Evolutionary conservation across 2,329 filamentous ascomycete genomes (phyloP), one percentile per base, ranked within the genome.

Genomic region (Fusarium torreyae): DNA sequence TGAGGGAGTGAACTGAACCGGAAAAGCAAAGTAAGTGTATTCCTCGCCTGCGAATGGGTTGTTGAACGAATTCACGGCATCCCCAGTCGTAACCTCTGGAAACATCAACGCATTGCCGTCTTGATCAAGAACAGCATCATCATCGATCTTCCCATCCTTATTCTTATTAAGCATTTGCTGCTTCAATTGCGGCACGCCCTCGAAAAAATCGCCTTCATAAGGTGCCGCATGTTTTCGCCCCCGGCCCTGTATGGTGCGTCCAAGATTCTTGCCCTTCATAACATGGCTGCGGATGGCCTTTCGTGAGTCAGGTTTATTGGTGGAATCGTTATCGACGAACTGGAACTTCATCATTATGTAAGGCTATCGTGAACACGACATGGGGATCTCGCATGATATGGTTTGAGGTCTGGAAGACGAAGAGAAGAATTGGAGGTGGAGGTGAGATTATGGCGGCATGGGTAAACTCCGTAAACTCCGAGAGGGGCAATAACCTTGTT

Each of bases 201-300:
- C 38, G 9, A 46, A 59, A 7, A 34, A 45, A 10, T 26, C 13
- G 9, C 22, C 24, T 4, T 46, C 11, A 17, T 43, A 26, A 7
- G 28, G 15, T 20, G 44, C 34, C 17, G 68, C 70, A 46, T 73
- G 60, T 45, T 57, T 72, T 34, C 63, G 63, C 2, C 69, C 70
- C 17, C 70, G 68, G 2, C 66, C 66, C 20, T 57, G 49, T 24
- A 73, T 69, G 28, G 33, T 72, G 9, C 58, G 70, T 2, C 70
- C 70, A 18, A 64, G 28, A 39, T 73, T 73, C 46, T 64, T 72
- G 24, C 69, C 69, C 51, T 71, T 72, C 69, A 73, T 73, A 7
- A 73, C 70, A 70, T 72, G 69, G 17, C 70, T 61, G 18, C 70
- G 70, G 43, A 73, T 73, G 1, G 58, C 57, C 42, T 56, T 63